phyloP scores from a whole-genome alignment of 345 rosid genomes.

The Acer negundo region DNA sequence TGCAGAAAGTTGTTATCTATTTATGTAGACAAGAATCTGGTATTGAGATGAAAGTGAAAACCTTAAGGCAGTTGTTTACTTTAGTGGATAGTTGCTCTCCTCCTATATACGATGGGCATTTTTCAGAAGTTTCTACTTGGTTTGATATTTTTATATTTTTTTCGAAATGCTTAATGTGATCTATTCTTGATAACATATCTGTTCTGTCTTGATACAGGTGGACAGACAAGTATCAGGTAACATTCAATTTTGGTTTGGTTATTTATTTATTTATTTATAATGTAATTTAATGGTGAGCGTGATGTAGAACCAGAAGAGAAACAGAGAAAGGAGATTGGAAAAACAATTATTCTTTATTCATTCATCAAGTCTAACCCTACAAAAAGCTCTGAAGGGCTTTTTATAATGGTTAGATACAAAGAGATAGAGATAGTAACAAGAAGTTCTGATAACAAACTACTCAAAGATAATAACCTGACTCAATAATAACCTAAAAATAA shows the following conservation, averaged over 20 bases:
- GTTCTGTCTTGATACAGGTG: slow-evolving; percentile 48
- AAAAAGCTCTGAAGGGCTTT: too few species aligned
- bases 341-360: too few species aligned
- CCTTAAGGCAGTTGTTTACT: neutral
- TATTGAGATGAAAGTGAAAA: neutral
- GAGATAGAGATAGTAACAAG: too few species aligned
- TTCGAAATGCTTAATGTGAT: neutral
- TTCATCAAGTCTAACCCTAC: too few species aligned
- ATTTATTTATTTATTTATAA: neutral
- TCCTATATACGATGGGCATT: neutral
- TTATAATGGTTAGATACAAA: too few species aligned
- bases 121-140: neutral
- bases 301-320: too few species aligned
- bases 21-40: neutral
- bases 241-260: slow-evolving; percentile 1
- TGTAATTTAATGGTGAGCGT: neutral
- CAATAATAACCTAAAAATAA: too few species aligned
- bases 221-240: slow-evolving; percentile 81
- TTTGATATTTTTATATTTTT: neutral
- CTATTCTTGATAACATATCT: slow-evolving; percentile 20
- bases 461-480: too few species aligned
- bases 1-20: neutral
- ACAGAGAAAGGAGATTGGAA: too few species aligned
- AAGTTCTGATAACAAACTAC: too few species aligned
- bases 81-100: neutral